phyloP scores from a whole-genome alignment of 805 yeast genomes.

The Metschnikowia kunwiensis region DNA sequence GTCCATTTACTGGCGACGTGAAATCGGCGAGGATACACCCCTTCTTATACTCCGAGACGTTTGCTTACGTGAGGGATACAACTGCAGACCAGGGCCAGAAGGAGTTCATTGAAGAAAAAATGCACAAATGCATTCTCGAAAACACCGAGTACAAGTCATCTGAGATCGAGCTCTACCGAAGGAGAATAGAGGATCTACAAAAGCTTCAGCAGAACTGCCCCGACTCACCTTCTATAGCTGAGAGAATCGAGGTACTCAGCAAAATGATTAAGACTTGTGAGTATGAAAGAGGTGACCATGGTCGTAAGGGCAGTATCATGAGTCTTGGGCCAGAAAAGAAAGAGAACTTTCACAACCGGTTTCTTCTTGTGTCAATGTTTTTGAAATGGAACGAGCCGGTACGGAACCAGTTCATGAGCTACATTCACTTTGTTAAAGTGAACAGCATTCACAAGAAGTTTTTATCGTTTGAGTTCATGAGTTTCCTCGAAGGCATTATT shows the following conservation, averaged over 20 bases:
- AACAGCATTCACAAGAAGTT: slow-evolving; percentile 27
- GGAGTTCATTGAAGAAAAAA: slow-evolving; percentile 24
- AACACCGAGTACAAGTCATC: slow-evolving; percentile 27
- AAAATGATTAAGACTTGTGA: slow-evolving; percentile 12
- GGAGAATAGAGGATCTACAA: slow-evolving; percentile 26
- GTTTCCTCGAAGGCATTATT: slow-evolving; percentile 33
- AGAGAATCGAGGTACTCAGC: slow-evolving; percentile 16
- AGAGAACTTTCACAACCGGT: slow-evolving; percentile 35
- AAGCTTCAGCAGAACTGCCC: background rate
- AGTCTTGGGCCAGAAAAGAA: slow-evolving; percentile 6
- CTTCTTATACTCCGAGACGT: slow-evolving; percentile 62
- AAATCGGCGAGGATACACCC: slow-evolving; percentile 55
- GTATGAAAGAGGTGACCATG: slow-evolving; percentile 5
- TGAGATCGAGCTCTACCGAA: slow-evolving; percentile 25
- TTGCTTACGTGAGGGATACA: slow-evolving; percentile 67
- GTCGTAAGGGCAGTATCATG: slow-evolving; percentile 8
- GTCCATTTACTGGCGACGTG: slow-evolving; percentile 34
- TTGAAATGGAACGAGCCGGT: slow-evolving; percentile 41
- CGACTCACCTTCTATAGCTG: slow-evolving; percentile 8
- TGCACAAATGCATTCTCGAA: slow-evolving; percentile 30
- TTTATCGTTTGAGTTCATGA: slow-evolving; percentile 34
- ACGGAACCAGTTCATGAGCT: slow-evolving; percentile 33
- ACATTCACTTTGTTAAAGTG: slow-evolving; percentile 37
- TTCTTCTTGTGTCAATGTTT: slow-evolving; percentile 37
- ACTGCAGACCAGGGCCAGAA: slow-evolving; percentile 15